Percentiles rank a stretch among this genome's conserved stretches.
These are phyloP conservation scores for Nepenthes alata DNA, from an alignment of 179 eudicot genomes.

Conservation along the genomic window DNA sequence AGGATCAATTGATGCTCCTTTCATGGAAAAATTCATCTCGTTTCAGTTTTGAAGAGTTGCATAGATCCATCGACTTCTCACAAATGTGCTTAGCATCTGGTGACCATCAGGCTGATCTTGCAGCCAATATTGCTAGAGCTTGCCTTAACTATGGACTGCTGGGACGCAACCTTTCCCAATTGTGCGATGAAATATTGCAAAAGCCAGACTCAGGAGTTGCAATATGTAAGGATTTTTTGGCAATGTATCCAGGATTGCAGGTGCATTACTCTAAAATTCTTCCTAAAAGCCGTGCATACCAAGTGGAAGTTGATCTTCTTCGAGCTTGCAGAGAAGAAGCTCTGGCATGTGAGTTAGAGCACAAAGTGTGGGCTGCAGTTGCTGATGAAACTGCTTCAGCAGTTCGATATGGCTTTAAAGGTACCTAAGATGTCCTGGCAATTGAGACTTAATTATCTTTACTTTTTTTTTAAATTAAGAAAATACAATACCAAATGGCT, in stretches of 20 bases:
- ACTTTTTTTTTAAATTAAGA: neutral
- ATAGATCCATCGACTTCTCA: constrained; percentile 76
- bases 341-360: constrained; percentile 49
- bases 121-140: constrained; percentile 73
- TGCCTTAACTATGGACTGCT: constrained; percentile 78
- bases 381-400: constrained; percentile 96
- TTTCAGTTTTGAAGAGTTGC: constrained; percentile 85
- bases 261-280: constrained; percentile 53
- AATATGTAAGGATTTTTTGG: constrained; percentile 56
- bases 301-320: constrained; percentile 82
- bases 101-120: constrained; percentile 83
- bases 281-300: constrained; percentile 88
- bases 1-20: constrained; percentile 26
- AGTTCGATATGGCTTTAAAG: constrained; percentile 89
- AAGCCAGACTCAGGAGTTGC: constrained; percentile 54
- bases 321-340: constrained; percentile 52
- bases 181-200: constrained; percentile 78
- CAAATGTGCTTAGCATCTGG: constrained; percentile 71
- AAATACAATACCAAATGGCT: too few species aligned
- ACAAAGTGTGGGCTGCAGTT: constrained; percentile 86
- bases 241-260: constrained; percentile 52
- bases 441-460: neutral
- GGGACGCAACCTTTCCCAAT: constrained; percentile 82
- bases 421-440: constrained; percentile 15
- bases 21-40: constrained; percentile 61